These are phyloP conservation scores for Pyrenophora tritici-repentis DNA, from an alignment of 2,329 filamentous ascomycete species.

Conservation along the genomic window DNA sequence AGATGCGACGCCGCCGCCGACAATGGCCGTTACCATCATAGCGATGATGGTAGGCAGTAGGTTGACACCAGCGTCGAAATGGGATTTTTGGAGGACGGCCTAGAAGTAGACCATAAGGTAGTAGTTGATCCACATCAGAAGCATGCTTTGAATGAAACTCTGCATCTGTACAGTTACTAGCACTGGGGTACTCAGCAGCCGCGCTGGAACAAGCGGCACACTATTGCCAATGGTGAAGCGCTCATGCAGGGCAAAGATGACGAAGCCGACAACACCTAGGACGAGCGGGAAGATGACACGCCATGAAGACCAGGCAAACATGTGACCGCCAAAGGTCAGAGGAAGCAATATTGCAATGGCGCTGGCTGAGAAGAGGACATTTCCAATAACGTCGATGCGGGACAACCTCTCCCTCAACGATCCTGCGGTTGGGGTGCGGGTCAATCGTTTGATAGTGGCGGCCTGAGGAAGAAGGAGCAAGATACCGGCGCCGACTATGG, in stretches of 20 bases:
- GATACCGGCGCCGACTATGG: too few species aligned
- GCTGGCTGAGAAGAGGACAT: constrained; percentile 49
- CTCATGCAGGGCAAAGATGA: constrained; percentile 50
- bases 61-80: constrained; percentile 32
- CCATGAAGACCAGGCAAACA: constrained; percentile 50
- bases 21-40: constrained; percentile 29
- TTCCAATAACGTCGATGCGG: constrained; percentile 52
- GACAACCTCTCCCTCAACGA: not conserved
- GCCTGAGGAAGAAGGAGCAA: constrained; percentile 35
- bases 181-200: too few species aligned
- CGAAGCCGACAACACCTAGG: constrained; percentile 50
- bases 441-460: constrained; percentile 41
- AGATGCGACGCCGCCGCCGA: constrained; percentile 30
- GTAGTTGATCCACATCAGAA: constrained; percentile 35
- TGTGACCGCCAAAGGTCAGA: constrained; percentile 53
- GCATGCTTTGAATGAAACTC: constrained; percentile 38
- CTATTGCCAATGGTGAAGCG: too few species aligned
- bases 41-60: constrained; percentile 33
- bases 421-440: not conserved
- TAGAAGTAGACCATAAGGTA: constrained; percentile 40
- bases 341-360: constrained; percentile 51
- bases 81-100: constrained; percentile 29
- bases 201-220: too few species aligned
- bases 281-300: constrained; percentile 52
- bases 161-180: too few species aligned